Conservation (phyloP, 1,284 basidiomycete genomes). For the Tetrapyrgos nigripes region DNA sequence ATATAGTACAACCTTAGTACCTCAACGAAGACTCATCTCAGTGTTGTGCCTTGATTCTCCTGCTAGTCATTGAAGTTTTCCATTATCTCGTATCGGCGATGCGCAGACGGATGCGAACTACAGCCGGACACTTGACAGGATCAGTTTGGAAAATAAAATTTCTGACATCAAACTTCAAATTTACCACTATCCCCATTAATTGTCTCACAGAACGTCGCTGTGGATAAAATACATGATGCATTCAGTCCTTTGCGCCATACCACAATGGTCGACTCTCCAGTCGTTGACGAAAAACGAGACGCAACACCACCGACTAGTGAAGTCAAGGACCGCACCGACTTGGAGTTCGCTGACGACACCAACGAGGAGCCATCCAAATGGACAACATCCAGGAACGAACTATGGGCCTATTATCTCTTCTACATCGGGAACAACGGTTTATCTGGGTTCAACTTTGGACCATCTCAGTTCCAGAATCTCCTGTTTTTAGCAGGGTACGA, state of each 20-base stretch:
- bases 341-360: neutral
- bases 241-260: neutral
- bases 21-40: no score
- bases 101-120: no score
- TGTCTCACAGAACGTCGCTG: neutral
- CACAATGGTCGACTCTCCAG: constrained; percentile 2
- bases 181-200: neutral
- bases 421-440: constrained; percentile 79
- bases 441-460: constrained; percentile 78
- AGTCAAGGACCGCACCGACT: neutral
- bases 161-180: neutral
- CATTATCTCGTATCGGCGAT: no score
- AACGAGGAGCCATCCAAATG: constrained; percentile 22
- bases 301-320: neutral
- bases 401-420: constrained; percentile 78
- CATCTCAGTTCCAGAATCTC: constrained; percentile 79
- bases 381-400: constrained; percentile 60
- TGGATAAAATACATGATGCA: neutral
- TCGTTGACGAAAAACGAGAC: neutral
- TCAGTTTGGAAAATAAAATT: neutral
- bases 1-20: no score
- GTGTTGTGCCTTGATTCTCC: no score
- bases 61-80: no score
- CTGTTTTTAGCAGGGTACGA: constrained; percentile 76
- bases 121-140: no score